Conservation (phyloP, 495 filamentous ascomycete species). For the Aspergillus asperescens region DNA sequence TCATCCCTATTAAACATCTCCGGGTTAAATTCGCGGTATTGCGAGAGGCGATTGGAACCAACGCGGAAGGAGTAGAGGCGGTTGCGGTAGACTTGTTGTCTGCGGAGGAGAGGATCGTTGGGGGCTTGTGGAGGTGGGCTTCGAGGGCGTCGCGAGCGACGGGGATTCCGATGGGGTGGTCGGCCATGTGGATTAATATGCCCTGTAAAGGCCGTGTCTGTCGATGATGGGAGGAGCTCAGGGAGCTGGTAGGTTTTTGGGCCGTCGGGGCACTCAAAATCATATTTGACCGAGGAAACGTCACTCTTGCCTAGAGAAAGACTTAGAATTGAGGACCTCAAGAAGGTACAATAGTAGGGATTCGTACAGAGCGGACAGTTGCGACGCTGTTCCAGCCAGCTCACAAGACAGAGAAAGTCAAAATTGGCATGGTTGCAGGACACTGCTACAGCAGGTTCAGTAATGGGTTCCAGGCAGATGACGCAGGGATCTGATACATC, state of each 20-base stretch:
- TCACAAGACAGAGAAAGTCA: conserved; percentile 77
- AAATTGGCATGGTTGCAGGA: conserved; percentile 78
- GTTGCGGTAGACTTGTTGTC: conserved; percentile 71
- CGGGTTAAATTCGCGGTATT: conserved; percentile 71
- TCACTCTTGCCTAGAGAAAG: conserved; percentile 50
- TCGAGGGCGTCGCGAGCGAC: conserved; percentile 23
- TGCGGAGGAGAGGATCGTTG: conserved; percentile 58
- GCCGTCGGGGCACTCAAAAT: conserved; percentile 46
- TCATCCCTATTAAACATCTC: conserved; percentile 56
- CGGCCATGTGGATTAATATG: not conserved
- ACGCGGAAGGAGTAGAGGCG: conserved; percentile 78
- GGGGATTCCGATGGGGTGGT: conserved; percentile 16
- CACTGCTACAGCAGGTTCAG: conserved; percentile 61
- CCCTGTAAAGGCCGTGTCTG: conserved; percentile 1
- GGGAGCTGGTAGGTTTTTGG: conserved; percentile 52
- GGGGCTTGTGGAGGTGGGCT: conserved; percentile 25
- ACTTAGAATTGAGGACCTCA: conserved; percentile 9
- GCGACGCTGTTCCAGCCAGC: conserved; percentile 70
- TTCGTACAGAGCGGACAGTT: conserved; percentile 68
- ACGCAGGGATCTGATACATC: conserved; percentile 40
- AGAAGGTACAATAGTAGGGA: not conserved
- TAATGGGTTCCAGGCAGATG: conserved; percentile 68
- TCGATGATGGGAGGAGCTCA: conserved; percentile 5
- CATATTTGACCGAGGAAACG: conserved; percentile 64
- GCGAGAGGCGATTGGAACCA: conserved; percentile 74